phyloP scores from a whole-genome alignment of 257 asterid species.

The Rauvolfia tetraphylla region DNA sequence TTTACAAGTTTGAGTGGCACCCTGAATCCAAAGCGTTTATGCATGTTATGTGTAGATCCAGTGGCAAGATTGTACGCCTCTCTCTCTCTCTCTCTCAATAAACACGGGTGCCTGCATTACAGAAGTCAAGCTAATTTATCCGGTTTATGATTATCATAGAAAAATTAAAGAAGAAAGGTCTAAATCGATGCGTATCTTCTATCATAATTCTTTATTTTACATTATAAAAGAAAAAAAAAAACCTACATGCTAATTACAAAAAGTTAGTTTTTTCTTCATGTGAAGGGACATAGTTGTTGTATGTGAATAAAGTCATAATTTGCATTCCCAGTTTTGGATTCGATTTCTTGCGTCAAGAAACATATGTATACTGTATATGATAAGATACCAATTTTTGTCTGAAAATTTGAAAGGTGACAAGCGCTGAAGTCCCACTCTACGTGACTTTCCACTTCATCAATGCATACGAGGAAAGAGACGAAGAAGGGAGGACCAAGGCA shows the following conservation, averaged over 20 bases:
- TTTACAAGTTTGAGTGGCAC: conserved; percentile 87
- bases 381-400: not conserved
- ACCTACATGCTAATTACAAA: too few relatives aligned
- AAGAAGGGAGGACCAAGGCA: conserved; percentile 71
- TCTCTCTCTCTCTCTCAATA: not conserved
- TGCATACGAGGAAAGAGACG: conserved; percentile 91
- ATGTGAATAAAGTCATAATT: not conserved
- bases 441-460: conserved; percentile 92
- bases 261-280: not conserved
- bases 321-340: not conserved
- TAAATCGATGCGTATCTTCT: too few relatives aligned
- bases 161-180: too few relatives aligned
- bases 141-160: not conserved
- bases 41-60: conserved; percentile 86
- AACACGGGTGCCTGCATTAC: not conserved
- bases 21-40: conserved; percentile 74
- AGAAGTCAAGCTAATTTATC: not conserved
- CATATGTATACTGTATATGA: not conserved
- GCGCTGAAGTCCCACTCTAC: conserved; percentile 85
- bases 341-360: not conserved
- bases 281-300: not conserved
- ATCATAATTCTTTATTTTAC: too few relatives aligned
- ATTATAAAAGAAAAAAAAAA: too few relatives aligned
- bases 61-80: conserved; percentile 67
- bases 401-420: conserved; percentile 59